Conservation (phyloP, 2,329 filamentous ascomycete genomes). For the Paraconiothyrium brasiliense region DNA sequence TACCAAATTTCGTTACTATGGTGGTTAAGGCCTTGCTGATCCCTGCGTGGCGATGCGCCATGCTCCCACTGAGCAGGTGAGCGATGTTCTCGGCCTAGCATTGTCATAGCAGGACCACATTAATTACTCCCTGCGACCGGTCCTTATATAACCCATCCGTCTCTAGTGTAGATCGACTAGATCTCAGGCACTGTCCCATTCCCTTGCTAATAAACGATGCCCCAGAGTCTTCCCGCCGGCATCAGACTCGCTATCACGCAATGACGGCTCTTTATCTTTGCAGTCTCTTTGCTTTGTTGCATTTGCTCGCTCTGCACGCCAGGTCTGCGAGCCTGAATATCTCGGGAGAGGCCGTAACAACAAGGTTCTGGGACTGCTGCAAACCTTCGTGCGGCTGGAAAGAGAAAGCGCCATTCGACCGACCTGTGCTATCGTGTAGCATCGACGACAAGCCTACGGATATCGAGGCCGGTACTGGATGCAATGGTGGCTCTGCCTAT, state of each 20-base stretch:
- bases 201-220: conserved; percentile 46
- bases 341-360: conserved; percentile 45
- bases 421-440: conserved; percentile 64
- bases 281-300: conserved; percentile 34
- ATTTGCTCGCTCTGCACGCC: conserved; percentile 34
- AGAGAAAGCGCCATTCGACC: conserved; percentile 63
- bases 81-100: conserved; percentile 43
- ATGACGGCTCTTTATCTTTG: conserved; percentile 45
- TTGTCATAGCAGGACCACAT: conserved; percentile 40
- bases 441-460: conserved; percentile 63
- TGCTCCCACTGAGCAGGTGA: conserved; percentile 38
- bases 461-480: conserved; percentile 61
- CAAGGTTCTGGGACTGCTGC: conserved; percentile 68
- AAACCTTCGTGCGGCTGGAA: conserved; percentile 73
- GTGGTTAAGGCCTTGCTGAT: conserved; percentile 44
- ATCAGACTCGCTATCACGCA: conserved; percentile 41
- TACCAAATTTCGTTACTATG: conserved; percentile 34
- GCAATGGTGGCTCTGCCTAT: conserved; percentile 66
- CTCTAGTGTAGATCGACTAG: conserved; percentile 46
- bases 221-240: conserved; percentile 39
- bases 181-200: conserved; percentile 39
- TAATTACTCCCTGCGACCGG: conserved; percentile 48
- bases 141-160: conserved; percentile 45
- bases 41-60: conserved; percentile 43
- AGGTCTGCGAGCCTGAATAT: conserved; percentile 35